Percentiles rank a stretch among this genome's conserved stretches.
phyloP scores from a whole-genome alignment of 371 early-diverging fungal species.

The Thermomucor indicae-seudaticae region DNA sequence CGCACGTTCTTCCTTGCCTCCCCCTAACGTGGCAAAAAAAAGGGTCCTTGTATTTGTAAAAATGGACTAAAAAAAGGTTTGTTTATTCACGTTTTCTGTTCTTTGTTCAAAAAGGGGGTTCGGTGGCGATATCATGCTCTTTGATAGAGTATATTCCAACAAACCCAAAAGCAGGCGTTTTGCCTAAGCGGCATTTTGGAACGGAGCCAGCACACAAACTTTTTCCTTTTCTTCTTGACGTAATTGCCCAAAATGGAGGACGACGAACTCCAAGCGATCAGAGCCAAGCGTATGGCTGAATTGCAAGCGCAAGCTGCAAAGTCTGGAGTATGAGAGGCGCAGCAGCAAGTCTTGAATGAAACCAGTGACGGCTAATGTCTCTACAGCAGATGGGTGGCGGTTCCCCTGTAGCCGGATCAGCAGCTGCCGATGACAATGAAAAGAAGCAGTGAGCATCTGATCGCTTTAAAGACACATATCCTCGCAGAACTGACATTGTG shows the following conservation, averaged over 20 bases:
- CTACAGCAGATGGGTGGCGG: slow-evolving; percentile 7
- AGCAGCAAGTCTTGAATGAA: background rate
- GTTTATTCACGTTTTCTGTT: too few relatives aligned
- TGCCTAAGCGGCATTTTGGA: background rate
- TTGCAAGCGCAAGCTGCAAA: slow-evolving; percentile 38
- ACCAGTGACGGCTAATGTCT: background rate
- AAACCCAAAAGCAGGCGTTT: too few relatives aligned
- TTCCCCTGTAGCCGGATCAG: slow-evolving; percentile 9
- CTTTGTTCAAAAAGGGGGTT: too few relatives aligned
- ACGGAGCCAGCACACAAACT: too few relatives aligned
- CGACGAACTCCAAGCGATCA: slow-evolving; percentile 81
- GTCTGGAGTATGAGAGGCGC: background rate
- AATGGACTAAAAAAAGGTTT: too few relatives aligned
- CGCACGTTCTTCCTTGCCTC: too few relatives aligned
- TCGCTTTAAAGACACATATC: slow-evolving; percentile 45
- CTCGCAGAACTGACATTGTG: background rate
- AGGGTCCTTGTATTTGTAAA: too few relatives aligned
- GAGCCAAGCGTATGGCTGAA: slow-evolving; percentile 75
- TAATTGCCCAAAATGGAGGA: slow-evolving; percentile 61
- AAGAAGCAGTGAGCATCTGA: slow-evolving; percentile 35
- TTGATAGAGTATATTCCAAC: too few relatives aligned
- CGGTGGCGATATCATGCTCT: too few relatives aligned
- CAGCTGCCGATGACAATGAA: slow-evolving; percentile 40
- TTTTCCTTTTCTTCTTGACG: slow-evolving; percentile 5
- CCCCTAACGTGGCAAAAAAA: too few relatives aligned